Percentiles rank a stretch among this genome's conserved stretches.
These are phyloP conservation scores for Euphrasia confusa DNA, from an alignment of 257 asterid genomes.

Conservation along the genomic window DNA sequence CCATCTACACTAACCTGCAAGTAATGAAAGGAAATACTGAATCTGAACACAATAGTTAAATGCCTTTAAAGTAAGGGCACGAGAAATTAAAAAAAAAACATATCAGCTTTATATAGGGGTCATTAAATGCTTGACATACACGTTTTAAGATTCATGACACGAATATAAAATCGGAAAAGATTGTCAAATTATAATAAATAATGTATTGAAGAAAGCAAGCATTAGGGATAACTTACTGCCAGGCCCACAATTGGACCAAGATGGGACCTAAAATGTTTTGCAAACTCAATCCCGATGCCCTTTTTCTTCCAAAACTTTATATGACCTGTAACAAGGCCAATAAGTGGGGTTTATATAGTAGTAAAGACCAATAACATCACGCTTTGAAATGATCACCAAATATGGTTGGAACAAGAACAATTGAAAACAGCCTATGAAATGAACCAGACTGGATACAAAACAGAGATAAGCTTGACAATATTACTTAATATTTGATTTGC, in stretches of 20 bases:
- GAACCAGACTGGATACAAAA: not conserved
- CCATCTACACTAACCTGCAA: conserved; percentile 95
- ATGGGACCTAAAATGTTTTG: conserved; percentile 96
- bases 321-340: conserved; percentile 58
- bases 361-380: not conserved
- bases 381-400: not conserved
- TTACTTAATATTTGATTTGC: not conserved
- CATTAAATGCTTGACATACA: no score
- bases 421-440: not conserved
- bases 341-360: not conserved
- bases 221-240: conserved; percentile 56
- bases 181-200: not conserved
- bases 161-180: not conserved
- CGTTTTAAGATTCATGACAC: not conserved
- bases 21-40: not conserved
- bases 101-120: no score
- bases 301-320: conserved; percentile 97
- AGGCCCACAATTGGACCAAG: conserved; percentile 98
- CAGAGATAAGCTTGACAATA: not conserved
- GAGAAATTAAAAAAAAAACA: no score
- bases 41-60: not conserved
- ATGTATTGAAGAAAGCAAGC: conserved; percentile 1
- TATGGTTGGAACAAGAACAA: not conserved
- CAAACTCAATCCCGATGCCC: conserved; percentile 79
- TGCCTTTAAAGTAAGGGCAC: no score